Evolutionary conservation across 2,329 filamentous ascomycete species (phyloP).

Genomic region (Neodidymelliopsis sp.): DNA sequence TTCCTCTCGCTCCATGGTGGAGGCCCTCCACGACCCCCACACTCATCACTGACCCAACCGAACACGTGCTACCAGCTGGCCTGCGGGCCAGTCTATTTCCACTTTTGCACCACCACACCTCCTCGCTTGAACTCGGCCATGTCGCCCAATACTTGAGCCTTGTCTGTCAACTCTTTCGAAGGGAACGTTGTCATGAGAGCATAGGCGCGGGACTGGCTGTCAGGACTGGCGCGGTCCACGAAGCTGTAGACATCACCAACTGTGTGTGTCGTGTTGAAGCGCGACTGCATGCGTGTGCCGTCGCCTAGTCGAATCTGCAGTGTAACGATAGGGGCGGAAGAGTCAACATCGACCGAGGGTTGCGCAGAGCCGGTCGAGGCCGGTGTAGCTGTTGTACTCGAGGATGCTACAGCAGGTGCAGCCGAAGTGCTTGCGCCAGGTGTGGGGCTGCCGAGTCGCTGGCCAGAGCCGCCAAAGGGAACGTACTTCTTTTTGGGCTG

Average conservation of each 20-base stretch:
- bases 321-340: slow-evolving; percentile 71
- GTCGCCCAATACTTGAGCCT: slow-evolving; percentile 57
- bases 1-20: slow-evolving; percentile 2
- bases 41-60: neutral
- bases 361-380: slow-evolving; percentile 48
- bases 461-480: slow-evolving; percentile 75
- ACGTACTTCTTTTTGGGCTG: slow-evolving; percentile 77
- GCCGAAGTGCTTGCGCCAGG: slow-evolving; percentile 62
- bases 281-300: slow-evolving; percentile 76
- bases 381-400: slow-evolving; percentile 39
- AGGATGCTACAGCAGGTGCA: slow-evolving; percentile 44
- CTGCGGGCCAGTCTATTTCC: slow-evolving; percentile 46
- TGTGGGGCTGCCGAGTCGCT: slow-evolving; percentile 78
- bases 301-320: slow-evolving; percentile 82
- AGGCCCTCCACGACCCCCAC: slow-evolving; percentile 4
- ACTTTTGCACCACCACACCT: slow-evolving; percentile 64
- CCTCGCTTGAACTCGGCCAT: slow-evolving; percentile 60
- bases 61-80: neutral
- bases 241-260: slow-evolving; percentile 80
- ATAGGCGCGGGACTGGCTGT: slow-evolving; percentile 67
- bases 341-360: slow-evolving; percentile 63
- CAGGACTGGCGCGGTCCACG: slow-evolving; percentile 69
- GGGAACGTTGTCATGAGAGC: slow-evolving; percentile 84
- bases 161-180: slow-evolving; percentile 79
- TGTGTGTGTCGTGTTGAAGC: slow-evolving; percentile 83